Percentiles rank a stretch among this genome's conserved stretches.
Conservation (phyloP, 169 alveolate genomes). For the Prorocentrum cordatum region DNA sequence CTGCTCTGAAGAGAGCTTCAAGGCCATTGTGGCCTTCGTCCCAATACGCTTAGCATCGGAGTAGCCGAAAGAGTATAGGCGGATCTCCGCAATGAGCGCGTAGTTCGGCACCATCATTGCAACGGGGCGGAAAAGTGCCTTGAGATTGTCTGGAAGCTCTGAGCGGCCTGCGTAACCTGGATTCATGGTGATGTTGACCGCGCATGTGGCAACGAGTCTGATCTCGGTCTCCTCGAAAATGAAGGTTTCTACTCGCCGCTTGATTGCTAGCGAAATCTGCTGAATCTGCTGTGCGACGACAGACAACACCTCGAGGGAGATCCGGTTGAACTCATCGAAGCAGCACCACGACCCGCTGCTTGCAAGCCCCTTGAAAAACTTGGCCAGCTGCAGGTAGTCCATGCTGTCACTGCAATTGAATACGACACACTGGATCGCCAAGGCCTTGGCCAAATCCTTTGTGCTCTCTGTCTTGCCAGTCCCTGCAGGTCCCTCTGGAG, state of each 20-base stretch:
- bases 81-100: conserved; percentile 89
- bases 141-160: conserved; percentile 90
- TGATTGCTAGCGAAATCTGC: conserved; percentile 80
- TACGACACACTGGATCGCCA: conserved; percentile 83
- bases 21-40: conserved; percentile 84
- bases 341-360: conserved; percentile 90
- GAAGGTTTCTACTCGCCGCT: conserved; percentile 77
- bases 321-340: conserved; percentile 92
- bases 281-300: conserved; percentile 92
- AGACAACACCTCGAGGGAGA: conserved; percentile 87
- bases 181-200: conserved; percentile 93
- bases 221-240: conserved; percentile 83
- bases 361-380: conserved; percentile 84
- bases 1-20: conserved; percentile 86
- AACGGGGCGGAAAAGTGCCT: conserved; percentile 21
- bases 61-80: conserved; percentile 89
- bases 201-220: conserved; percentile 85
- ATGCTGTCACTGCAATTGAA: conserved; percentile 82
- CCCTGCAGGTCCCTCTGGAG: conserved; percentile 84
- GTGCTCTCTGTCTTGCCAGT: conserved; percentile 74
- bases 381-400: conserved; percentile 82
- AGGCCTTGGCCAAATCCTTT: conserved; percentile 83
- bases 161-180: conserved; percentile 93
- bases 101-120: conserved; percentile 88
- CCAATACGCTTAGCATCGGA: conserved; percentile 86